Conservation (phyloP, 176 grass and related monocot genomes). For the Leersia perrieri region DNA sequence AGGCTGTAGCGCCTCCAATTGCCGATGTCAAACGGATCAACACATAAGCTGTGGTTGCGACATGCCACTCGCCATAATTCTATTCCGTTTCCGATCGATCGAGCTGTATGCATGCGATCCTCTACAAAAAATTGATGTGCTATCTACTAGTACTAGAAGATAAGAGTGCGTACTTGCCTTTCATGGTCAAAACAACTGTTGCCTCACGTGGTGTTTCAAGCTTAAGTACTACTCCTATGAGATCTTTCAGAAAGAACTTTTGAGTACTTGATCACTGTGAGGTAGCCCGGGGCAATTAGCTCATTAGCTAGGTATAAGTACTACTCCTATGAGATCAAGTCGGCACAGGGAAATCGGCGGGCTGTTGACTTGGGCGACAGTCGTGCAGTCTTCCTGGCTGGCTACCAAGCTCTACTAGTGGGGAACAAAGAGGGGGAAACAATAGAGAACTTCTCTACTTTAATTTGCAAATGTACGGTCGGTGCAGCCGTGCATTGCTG, state of each 20-base stretch:
- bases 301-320: too few species aligned
- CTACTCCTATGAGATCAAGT: too few species aligned
- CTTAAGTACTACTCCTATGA: too few species aligned
- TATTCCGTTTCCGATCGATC: not conserved
- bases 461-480: not conserved
- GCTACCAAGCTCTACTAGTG: conserved; percentile 6
- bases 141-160: not conserved
- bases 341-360: not conserved
- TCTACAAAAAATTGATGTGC: not conserved
- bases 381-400: too few species aligned
- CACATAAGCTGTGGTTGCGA: conserved; percentile 26
- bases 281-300: not conserved
- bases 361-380: conserved; percentile 21
- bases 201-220: conserved; percentile 1
- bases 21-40: not conserved
- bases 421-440: not conserved
- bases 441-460: not conserved
- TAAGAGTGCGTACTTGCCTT: not conserved
- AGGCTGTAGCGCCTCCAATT: not conserved
- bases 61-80: conserved; percentile 15
- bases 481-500: not conserved
- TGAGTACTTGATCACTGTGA: not conserved
- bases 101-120: not conserved
- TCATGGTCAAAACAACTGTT: not conserved
- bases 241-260: too few species aligned